Conservation (phyloP, 306 rosid genomes). For the Hippophae rhamnoides region DNA sequence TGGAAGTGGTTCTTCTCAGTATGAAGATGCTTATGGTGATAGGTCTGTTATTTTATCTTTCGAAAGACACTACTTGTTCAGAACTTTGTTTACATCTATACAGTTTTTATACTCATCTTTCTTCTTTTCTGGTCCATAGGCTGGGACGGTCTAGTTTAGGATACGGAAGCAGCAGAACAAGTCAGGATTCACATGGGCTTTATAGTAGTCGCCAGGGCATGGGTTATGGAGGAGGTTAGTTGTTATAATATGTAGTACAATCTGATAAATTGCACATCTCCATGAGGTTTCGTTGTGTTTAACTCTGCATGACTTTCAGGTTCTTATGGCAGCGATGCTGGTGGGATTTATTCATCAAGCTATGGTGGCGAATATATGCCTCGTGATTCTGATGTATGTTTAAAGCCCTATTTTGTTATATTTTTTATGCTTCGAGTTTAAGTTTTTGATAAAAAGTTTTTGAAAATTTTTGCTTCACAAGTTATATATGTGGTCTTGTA, state of each 20-base stretch:
- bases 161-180: slow-evolving; percentile 60
- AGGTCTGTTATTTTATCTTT: slow-evolving; percentile 38
- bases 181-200: slow-evolving; percentile 55
- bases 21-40: slow-evolving; percentile 71
- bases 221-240: slow-evolving; percentile 50
- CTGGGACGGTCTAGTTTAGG: slow-evolving; percentile 68
- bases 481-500: slow-evolving; percentile 1
- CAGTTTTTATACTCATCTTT: slow-evolving; percentile 10
- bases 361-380: slow-evolving; percentile 66
- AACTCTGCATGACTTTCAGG: slow-evolving; percentile 34
- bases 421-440: no score
- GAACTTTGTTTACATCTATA: neutral
- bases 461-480: neutral
- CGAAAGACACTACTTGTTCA: neutral
- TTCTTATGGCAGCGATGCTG: slow-evolving; percentile 56
- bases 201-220: slow-evolving; percentile 68
- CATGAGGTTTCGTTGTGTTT: neutral
- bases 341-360: slow-evolving; percentile 77
- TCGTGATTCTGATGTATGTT: slow-evolving; percentile 79
- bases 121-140: slow-evolving; percentile 29
- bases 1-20: slow-evolving; percentile 56
- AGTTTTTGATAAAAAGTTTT: neutral
- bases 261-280: neutral
- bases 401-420: neutral
- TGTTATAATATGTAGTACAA: neutral